These are phyloP conservation scores for Endoconidiophora laricicola DNA, from an alignment of 2,329 filamentous ascomycete genomes.

Conservation along the genomic window DNA sequence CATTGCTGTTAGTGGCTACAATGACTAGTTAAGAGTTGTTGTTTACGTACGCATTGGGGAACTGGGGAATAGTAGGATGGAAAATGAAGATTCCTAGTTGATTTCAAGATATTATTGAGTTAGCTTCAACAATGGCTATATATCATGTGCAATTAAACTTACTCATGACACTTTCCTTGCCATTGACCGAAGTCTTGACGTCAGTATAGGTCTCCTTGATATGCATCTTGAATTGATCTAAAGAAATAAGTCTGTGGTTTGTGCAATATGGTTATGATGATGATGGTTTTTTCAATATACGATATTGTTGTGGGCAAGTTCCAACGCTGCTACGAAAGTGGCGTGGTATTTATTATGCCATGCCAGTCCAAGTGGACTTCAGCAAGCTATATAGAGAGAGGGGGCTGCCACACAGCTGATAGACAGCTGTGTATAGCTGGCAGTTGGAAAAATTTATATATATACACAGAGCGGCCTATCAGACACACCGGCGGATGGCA, in stretches of 20 bases:
- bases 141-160: slow-evolving; percentile 12
- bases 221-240: slow-evolving; percentile 25
- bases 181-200: slow-evolving; percentile 33
- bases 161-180: slow-evolving; percentile 39
- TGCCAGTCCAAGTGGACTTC: too few relatives aligned
- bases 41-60: slow-evolving; percentile 57
- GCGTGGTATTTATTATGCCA: too few relatives aligned
- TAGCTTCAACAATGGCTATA: neutral
- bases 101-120: neutral
- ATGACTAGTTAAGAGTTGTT: neutral
- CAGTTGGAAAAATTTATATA: too few relatives aligned
- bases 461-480: too few relatives aligned
- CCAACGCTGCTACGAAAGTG: neutral
- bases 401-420: too few relatives aligned
- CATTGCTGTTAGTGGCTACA: neutral
- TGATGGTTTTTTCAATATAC: neutral
- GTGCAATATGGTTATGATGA: neutral
- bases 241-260: neutral
- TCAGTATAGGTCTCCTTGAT: slow-evolving; percentile 37
- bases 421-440: too few relatives aligned
- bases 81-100: slow-evolving; percentile 68
- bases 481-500: too few relatives aligned
- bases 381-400: too few relatives aligned
- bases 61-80: slow-evolving; percentile 68
- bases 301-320: too few relatives aligned